Base-by-base conservation (phyloP, 805 yeast genomes). In the Candida chilensis region DNA sequence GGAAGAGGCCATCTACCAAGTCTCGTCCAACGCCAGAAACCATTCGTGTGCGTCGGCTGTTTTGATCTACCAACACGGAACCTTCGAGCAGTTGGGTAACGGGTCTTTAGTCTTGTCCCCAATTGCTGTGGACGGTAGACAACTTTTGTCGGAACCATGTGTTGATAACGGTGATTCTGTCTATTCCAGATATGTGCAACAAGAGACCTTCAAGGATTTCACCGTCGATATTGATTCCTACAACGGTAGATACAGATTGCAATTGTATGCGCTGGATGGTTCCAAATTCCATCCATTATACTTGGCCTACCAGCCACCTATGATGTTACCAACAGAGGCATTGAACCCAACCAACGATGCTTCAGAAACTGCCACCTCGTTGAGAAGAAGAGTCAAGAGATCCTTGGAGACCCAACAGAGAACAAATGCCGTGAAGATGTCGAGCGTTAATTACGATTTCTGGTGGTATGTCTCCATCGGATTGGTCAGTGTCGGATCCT, bases 321-420 rank as follows among this genome's bases (percentile, higher is more conserved):
- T 82, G 72, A 92, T 92, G 98, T 72, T 92, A 36, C 98, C 98
- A 15, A 92, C 97, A 1, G 57, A 52, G 31, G 88, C 96, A 0
- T 60, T 92, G 66, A 90, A 88, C 54, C 98, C 98, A 15, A 83
- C 95, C 2, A 61, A 63, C 27, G 41, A 41, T 4, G 57, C 62
- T 2, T 47, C 64, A 5, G 54, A 60, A 22, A 52, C 68, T 8
- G 42, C 45, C 24, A 26, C 52, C 5, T 40, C 50, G 31, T 59
- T 43, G 40, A 52, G 44, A 54, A 61, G 57, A 31, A 61, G 71
- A 33, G 72, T 85, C 28, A 76, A 74, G 52, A 71, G 95, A 51
- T 64, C 83, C 5, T 63, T 87, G 44, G 94, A 84, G 47, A 88
- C 87, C 61, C 75, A 75, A 54, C 74, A 71, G 44, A 75, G 76